Evolutionary conservation across 352 stramenopile genomes (phyloP).

Genomic region (Phytophthora vignae): DNA sequence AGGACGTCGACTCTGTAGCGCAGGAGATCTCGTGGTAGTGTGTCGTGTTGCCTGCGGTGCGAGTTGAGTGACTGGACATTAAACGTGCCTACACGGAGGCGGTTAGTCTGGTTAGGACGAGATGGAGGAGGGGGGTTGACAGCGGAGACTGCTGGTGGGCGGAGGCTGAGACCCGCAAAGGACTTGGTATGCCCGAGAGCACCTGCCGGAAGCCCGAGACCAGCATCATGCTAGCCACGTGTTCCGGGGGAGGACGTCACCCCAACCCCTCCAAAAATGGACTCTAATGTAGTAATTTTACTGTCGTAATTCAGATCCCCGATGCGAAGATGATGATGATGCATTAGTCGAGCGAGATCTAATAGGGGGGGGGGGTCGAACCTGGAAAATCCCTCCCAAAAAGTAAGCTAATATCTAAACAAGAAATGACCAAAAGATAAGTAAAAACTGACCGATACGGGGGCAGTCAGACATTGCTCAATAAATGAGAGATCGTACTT

Average conservation of each 20-base stretch:
- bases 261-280: no score
- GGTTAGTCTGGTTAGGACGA: not conserved
- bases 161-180: not conserved
- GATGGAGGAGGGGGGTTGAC: not conserved
- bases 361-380: no score
- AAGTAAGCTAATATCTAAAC: no score
- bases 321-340: no score
- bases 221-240: not conserved
- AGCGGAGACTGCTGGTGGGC: not conserved
- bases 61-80: not conserved
- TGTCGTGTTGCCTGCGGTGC: not conserved
- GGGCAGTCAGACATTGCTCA: no score
- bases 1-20: not conserved
- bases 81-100: not conserved
- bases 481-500: no score
- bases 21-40: not conserved
- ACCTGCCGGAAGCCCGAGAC: not conserved
- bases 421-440: no score
- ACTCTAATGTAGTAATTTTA: no score
- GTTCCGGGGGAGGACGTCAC: not conserved
- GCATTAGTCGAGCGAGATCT: no score
- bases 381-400: no score
- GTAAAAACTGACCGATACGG: no score
- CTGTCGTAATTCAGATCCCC: no score
- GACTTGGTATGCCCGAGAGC: not conserved